These are phyloP conservation scores for Combretum micranthum DNA, from an alignment of 345 rosid genomes.

Conservation along the genomic window DNA sequence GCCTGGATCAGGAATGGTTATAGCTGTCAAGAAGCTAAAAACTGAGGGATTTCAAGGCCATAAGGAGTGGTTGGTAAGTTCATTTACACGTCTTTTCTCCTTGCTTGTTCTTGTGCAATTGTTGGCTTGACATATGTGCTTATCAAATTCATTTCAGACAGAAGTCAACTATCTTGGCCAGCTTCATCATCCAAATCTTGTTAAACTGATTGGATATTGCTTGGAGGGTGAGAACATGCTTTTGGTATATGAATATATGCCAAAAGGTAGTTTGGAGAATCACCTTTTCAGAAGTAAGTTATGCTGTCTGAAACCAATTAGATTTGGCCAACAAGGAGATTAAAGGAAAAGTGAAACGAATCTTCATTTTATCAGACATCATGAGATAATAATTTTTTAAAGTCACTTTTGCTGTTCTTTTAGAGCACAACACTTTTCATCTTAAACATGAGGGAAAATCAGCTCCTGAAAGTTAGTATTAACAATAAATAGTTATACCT, in stretches of 20 bases:
- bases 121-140: constrained; percentile 6
- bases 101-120: background rate
- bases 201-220: constrained; percentile 78
- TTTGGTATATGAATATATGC: constrained; percentile 84
- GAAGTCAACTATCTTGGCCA: constrained; percentile 92
- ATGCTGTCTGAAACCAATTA: background rate
- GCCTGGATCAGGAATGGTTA: constrained; percentile 90
- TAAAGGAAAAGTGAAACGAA: no score
- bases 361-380: no score
- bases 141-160: constrained; percentile 52
- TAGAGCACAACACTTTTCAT: no score
- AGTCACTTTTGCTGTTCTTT: no score
- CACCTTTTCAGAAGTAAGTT: constrained; percentile 52
- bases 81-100: constrained; percentile 2
- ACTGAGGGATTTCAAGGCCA: constrained; percentile 96
- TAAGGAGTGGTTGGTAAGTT: constrained; percentile 90
- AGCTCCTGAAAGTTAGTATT: no score
- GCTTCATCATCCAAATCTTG: constrained; percentile 86
- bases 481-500: no score
- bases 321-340: no score
- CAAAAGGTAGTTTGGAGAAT: constrained; percentile 92
- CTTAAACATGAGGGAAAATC: no score
- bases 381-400: no score
- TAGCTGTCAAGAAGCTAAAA: constrained; percentile 90
- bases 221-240: constrained; percentile 75